phyloP scores from a whole-genome alignment of 108 stramenopile species.

The Hondaea fermentalgiana region DNA sequence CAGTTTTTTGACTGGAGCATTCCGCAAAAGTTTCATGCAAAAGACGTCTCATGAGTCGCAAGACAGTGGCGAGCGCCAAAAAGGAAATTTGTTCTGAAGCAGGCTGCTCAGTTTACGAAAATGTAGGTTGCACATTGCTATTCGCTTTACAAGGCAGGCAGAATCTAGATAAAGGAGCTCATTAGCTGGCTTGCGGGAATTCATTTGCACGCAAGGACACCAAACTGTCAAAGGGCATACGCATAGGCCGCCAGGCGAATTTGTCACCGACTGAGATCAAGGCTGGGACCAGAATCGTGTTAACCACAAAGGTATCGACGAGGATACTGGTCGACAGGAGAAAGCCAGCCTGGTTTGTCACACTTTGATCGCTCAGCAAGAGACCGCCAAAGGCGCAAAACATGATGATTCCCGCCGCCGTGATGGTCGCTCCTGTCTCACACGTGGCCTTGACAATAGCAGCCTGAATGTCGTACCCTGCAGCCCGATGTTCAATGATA shows the following conservation, averaged over 20 bases:
- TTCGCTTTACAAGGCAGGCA: no score
- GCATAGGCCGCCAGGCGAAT: background rate
- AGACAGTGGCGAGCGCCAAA: no score
- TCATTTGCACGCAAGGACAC: background rate
- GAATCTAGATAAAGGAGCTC: no score
- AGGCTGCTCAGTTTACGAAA: no score
- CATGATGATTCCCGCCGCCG: constrained; percentile 46
- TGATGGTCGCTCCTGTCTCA: constrained; percentile 38
- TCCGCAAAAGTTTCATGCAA: no score
- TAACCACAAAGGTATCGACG: constrained; percentile 49
- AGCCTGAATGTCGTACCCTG: constrained; percentile 26
- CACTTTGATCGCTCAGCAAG: constrained; percentile 24
- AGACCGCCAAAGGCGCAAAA: constrained; percentile 40
- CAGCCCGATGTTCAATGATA: constrained; percentile 36
- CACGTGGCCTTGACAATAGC: constrained; percentile 32
- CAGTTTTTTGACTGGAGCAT: no score
- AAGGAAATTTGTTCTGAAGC: no score
- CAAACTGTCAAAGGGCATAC: background rate
- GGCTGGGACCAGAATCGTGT: constrained; percentile 38
- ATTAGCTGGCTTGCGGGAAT: background rate
- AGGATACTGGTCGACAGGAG: constrained; percentile 35
- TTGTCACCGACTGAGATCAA: constrained; percentile 21
- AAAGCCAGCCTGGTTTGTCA: constrained; percentile 42
- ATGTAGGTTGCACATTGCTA: no score
- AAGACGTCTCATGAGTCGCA: no score